Conservation (phyloP, 148 eudicot species). For the Agrostemma githago region DNA sequence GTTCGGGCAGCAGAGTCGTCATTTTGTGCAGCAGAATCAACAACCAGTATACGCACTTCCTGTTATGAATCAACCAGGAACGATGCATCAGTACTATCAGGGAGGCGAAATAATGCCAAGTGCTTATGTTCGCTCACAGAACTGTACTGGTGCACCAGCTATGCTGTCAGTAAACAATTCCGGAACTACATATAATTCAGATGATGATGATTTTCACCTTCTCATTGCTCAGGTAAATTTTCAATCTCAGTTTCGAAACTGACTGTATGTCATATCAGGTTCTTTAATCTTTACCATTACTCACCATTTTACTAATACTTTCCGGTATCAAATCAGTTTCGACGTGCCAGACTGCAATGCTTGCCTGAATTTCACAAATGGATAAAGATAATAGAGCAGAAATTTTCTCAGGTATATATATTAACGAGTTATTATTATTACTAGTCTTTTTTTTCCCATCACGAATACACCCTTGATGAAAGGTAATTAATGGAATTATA, state of each 20-base stretch:
- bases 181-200: not conserved
- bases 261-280: not conserved
- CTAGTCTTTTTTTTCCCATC: not conserved
- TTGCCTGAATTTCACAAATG: conserved; percentile 11
- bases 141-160: conserved; percentile 4
- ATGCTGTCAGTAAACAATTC: not conserved
- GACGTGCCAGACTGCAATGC: not conserved
- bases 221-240: conserved; percentile 14
- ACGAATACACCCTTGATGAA: too few relatives aligned
- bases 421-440: too few relatives aligned
- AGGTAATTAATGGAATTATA: too few relatives aligned
- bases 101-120: not conserved
- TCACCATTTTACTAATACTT: not conserved
- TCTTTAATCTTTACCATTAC: too few relatives aligned
- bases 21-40: not conserved
- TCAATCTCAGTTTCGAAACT: not conserved
- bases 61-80: not conserved
- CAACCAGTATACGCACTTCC: not conserved
- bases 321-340: conserved; percentile 17
- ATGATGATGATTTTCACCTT: not conserved
- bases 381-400: not conserved
- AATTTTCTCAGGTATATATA: conserved; percentile 14
- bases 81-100: not conserved
- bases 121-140: not conserved
- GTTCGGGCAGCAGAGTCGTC: not conserved